Percentiles rank a stretch among this genome's conserved stretches.
phyloP scores from a whole-genome alignment of 164 flowering plant species.

The Cinnamomum chago region DNA sequence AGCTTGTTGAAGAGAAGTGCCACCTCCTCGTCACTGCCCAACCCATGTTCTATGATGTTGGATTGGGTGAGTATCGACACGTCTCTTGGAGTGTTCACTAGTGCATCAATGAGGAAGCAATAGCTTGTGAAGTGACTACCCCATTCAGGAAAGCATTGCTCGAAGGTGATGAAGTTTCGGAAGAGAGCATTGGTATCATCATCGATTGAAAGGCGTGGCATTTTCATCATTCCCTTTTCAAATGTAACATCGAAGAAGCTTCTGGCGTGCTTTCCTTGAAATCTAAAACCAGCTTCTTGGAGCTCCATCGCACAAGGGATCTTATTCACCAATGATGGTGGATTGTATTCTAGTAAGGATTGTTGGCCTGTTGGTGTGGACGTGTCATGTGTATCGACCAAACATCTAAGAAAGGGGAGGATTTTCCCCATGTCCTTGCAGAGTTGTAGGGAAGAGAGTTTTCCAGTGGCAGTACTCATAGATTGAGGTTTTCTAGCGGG shows the following conservation, averaged over 20 bases:
- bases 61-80: conserved; percentile 30
- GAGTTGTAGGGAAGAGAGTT: too few species aligned
- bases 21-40: too few species aligned
- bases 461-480: too few species aligned
- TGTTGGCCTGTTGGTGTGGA: too few species aligned
- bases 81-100: conserved; percentile 41
- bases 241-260: conserved; percentile 43
- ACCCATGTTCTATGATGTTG: conserved; percentile 33
- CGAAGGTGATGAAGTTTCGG: conserved; percentile 78
- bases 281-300: conserved; percentile 42
- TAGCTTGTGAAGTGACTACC: conserved; percentile 45
- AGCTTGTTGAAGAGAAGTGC: too few species aligned
- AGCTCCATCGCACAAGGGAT: conserved; percentile 28
- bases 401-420: too few species aligned
- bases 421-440: too few species aligned
- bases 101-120: conserved; percentile 46
- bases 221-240: conserved; percentile 33
- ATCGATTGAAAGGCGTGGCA: conserved; percentile 65
- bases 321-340: too few species aligned
- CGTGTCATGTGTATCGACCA: too few species aligned
- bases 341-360: too few species aligned
- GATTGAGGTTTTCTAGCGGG: too few species aligned
- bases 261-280: conserved; percentile 29
- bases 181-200: conserved; percentile 75
- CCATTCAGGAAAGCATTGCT: conserved; percentile 73